Base-by-base conservation (phyloP, 306 rosid genomes). In the Vigna reflexopilosa region DNA sequence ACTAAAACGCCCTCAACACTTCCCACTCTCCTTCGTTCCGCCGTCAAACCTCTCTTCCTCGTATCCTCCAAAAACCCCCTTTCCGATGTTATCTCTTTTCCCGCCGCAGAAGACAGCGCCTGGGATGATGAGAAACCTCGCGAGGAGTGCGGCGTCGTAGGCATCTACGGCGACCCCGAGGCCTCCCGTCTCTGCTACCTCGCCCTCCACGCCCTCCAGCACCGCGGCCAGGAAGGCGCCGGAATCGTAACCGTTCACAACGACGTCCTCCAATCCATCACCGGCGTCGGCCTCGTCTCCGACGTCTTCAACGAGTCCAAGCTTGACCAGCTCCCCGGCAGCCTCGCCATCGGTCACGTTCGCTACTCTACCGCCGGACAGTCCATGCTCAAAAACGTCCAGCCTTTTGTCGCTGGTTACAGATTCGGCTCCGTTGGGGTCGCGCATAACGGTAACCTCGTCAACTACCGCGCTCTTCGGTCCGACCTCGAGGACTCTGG, bases 141-240 rank as follows among this genome's bases (percentile, higher is more conserved):
- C 2, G 98, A 96, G 56, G 97, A 96, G 99, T 96, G 99, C 77
- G 99, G 99, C 9, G 98, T 96, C 0, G 98, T 96, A 0, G 98
- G 99, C 0, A 91, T 96, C 12, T 96, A 88, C 36, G 99, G 99
- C 45, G 98, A 96, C 89, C 84, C 94, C 0, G 97, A 96, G n/a
- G 98, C 99, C 32, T 90, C 98, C 2, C 91, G 91, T 1, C 90
- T 96, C 22, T 88, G 93, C 49, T 93, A 91, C 40, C 69, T 96
- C 10, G 98, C 96, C 5, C 97, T 96, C 15, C 99, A 96, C 51
- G 91, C 99, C 1, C 96, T 96, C 14, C 99, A 96, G 55, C 99
- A 96, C 48, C 98, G 97, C 2, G 99, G 99, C 13, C 99, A 96
- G 47, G 99, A 93, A 82, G 98, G 99, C 1, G 98, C 98, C 0